A percentile compares a stretch with the other conserved stretches of the same genome.
These are phyloP conservation scores for Candida koratica DNA, from an alignment of 805 yeast genomes.

Conservation along the genomic window DNA sequence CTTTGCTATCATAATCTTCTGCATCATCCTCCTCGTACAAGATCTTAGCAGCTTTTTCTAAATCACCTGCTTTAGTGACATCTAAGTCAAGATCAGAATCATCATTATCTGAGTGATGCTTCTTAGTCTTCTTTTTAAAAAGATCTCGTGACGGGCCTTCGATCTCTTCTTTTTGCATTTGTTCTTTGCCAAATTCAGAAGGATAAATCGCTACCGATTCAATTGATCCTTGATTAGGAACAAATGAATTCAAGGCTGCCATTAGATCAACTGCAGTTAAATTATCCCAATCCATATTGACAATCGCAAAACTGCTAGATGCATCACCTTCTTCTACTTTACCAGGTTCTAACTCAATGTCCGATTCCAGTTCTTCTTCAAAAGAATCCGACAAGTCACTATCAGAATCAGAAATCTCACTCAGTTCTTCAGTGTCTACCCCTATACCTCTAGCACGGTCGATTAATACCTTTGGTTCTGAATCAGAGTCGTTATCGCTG, in stretches of 20 bases:
- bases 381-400: conserved; percentile 43
- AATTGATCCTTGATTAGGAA: conserved; percentile 89
- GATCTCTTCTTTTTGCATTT: conserved; percentile 81
- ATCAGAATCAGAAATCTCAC: conserved; percentile 25
- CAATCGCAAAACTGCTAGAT: conserved; percentile 77
- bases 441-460: conserved; percentile 72
- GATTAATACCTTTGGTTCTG: background rate
- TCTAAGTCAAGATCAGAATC: conserved; percentile 39
- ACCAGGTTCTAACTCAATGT: conserved; percentile 50
- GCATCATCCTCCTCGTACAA: conserved; percentile 76
- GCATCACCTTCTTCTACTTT: conserved; percentile 88
- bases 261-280: conserved; percentile 78
- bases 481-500: background rate
- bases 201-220: conserved; percentile 76
- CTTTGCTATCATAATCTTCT: conserved; percentile 77
- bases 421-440: conserved; percentile 23
- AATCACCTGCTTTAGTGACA: conserved; percentile 42
- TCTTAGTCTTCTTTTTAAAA: conserved; percentile 48
- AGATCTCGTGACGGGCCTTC: conserved; percentile 92
- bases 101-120: conserved; percentile 32
- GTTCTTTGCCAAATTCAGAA: conserved; percentile 88
- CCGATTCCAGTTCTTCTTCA: conserved; percentile 45
- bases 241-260: conserved; percentile 87
- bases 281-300: conserved; percentile 97
- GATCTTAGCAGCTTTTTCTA: conserved; percentile 62